Evolutionary conservation across 2,329 filamentous ascomycete genomes (phyloP), one percentile per base, ranked within the genome.

Genomic region (Zasmidium cellare): DNA sequence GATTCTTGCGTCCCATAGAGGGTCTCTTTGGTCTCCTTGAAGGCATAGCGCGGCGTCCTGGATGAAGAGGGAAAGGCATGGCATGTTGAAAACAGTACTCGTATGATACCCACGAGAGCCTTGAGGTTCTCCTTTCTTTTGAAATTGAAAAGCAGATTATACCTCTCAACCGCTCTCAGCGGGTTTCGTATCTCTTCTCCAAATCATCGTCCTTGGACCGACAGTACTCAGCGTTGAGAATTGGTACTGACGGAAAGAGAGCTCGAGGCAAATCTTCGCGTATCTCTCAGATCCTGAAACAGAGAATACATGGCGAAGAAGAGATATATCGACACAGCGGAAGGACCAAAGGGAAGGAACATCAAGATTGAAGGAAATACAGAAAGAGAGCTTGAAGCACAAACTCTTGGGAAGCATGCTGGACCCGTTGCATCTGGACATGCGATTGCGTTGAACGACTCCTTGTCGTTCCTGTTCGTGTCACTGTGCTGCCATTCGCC

Each of bases 11-110:
- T 35, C 31, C 20, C 52, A 41, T 11, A 20, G n/a, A 52, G 19
- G 25, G 19, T 49, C 46, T 18, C 61, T 56, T 53, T 56, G 25
- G n/a, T n/a, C n/a, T n/a, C n/a, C 25, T 6, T 9, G 16, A n/a
- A 56, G 51, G 65, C 63, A 67, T 65, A 62, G 63, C 62, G 58
- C 56, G 59, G 65, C 65, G 65, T 64, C 53, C 61, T 47, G 58
- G 61, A 51, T 54, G 53, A 57, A 18, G 35, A 41, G 35, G 35
- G 56, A 53, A 50, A 54, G 57, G 41, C 44, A 58, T 56, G 41
- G 61, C 58, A 58, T 57, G 50, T 53, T 55, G 45, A 55, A 56
- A 49, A 57, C 49, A 55, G 56, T 54, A 49, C 48, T 49, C 52
- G 57, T 53, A 65, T 65, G 63, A 67, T 67, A 67, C 63, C 65